Percentiles rank a stretch among this genome's conserved stretches.
Evolutionary conservation across 352 stramenopile genomes (phyloP).

Genomic region (Pythium graminicola): DNA sequence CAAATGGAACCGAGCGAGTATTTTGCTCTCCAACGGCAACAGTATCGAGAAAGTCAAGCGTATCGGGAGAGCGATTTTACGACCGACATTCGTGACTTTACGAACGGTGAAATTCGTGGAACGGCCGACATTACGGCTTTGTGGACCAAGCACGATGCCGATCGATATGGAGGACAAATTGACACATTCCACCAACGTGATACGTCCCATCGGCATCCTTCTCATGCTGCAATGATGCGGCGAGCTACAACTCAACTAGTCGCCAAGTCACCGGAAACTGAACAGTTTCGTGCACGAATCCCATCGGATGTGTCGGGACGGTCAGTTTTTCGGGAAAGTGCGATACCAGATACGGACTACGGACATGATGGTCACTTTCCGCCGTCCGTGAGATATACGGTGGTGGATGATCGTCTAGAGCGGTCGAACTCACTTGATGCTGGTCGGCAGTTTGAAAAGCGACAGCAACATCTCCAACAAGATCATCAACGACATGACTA

Average conservation of each 20-base stretch:
- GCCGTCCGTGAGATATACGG: constrained; percentile 18
- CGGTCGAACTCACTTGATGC: constrained; percentile 20
- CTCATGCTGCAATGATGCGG: no score
- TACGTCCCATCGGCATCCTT: no score
- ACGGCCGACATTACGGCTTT: constrained; percentile 19
- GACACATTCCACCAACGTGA: constrained; percentile 5
- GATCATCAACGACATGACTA: constrained; percentile 7
- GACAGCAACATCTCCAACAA: constrained; percentile 19
- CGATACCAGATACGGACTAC: neutral
- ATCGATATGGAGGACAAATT: neutral
- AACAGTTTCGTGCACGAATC: neutral
- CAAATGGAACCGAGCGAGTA: constrained; percentile 22
- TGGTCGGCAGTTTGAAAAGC: constrained; percentile 15
- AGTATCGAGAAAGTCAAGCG: constrained; percentile 11
- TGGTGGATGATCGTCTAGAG: constrained; percentile 18
- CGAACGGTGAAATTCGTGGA: constrained; percentile 13
- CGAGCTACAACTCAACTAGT: no score
- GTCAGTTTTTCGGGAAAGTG: constrained; percentile 1
- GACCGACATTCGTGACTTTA: constrained; percentile 13
- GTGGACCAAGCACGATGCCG: constrained; percentile 13
- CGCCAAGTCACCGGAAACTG: neutral
- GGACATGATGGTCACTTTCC: constrained; percentile 9
- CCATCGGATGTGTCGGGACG: constrained; percentile 6
- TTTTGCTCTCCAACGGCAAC: constrained; percentile 11
- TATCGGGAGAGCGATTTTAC: constrained; percentile 18